Conservation (phyloP, 345 rosid genomes). For the Eucalyptus cloeziana region DNA sequence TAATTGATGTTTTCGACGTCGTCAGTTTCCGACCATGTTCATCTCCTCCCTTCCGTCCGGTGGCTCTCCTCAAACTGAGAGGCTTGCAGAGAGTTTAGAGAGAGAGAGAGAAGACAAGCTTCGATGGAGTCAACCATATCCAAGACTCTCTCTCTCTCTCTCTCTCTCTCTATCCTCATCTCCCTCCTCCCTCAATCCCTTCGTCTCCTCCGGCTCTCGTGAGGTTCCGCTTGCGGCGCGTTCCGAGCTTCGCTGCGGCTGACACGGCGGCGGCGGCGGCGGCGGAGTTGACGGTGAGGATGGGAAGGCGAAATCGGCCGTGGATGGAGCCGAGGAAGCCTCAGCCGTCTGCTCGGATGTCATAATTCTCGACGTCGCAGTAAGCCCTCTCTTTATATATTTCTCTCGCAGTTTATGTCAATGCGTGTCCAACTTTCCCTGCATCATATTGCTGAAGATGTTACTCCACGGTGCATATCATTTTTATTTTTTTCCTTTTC, state of each 20-base stretch:
- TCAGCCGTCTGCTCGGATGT: slow-evolving; percentile 44
- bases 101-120: neutral
- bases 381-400: slow-evolving; percentile 11
- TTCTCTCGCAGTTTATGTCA: no score
- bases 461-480: no score
- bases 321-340: slow-evolving; percentile 30
- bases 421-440: no score
- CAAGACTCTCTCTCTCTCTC: neutral
- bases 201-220: neutral
- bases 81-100: neutral
- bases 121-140: neutral
- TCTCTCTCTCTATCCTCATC: neutral
- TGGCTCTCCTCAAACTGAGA: neutral
- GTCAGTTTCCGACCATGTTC: neutral
- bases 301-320: slow-evolving; percentile 35
- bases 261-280: neutral
- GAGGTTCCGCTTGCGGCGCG: neutral
- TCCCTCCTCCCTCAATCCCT: neutral
- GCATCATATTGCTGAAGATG: no score
- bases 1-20: neutral
- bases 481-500: no score
- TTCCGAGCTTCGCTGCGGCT: neutral
- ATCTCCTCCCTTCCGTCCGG: neutral
- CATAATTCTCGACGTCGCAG: slow-evolving; percentile 79
- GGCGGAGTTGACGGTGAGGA: slow-evolving; percentile 47